Evolutionary conservation across 345 rosid species (phyloP).

Genomic region (Eucalyptus brandiana): DNA sequence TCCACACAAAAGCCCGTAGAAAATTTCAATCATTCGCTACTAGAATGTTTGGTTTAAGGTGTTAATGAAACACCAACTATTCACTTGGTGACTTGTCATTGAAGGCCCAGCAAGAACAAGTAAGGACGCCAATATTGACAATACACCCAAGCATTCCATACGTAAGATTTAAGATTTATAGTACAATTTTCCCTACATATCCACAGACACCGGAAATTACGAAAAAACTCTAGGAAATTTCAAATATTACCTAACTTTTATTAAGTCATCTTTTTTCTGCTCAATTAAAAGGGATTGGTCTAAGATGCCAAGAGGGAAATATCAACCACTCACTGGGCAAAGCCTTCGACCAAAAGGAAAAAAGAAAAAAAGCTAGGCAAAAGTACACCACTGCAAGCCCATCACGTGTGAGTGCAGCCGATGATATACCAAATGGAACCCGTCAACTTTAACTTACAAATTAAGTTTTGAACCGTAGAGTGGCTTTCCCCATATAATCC

Average conservation of each 20-base stretch:
- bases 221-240: not conserved
- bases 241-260: not conserved
- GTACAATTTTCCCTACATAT: not conserved
- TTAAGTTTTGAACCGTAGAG: not conserved
- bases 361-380: not conserved
- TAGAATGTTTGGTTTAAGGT: not conserved
- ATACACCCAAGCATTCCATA: not conserved
- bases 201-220: not conserved
- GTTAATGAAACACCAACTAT: not conserved
- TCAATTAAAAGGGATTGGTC: not conserved
- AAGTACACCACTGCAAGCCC: not conserved
- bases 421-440: accelerated
- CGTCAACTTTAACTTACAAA: not conserved
- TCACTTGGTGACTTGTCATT: not conserved
- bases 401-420: not conserved
- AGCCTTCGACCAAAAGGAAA: not conserved
- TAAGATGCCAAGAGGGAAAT: not conserved
- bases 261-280: accelerated
- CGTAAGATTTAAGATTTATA: not conserved
- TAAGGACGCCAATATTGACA: not conserved
- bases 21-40: not conserved
- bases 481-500: not conserved
- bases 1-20: accelerated
- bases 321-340: accelerated
- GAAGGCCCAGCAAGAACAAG: not conserved